phyloP scores from a whole-genome alignment of 192 early-diverging fungal genomes.

The Podila epigama region DNA sequence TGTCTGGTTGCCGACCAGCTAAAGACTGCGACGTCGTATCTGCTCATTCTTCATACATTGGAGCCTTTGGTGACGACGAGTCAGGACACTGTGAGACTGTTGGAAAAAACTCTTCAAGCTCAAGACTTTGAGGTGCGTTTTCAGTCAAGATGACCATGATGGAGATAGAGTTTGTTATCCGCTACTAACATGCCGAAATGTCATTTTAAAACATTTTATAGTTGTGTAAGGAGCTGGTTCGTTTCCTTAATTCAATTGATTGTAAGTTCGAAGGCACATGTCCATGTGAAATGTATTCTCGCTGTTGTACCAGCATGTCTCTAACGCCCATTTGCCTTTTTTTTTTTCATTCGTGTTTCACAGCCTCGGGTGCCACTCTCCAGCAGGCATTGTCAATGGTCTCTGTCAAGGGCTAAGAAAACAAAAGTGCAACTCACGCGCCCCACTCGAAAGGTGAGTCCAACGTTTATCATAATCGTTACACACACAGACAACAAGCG shows the following conservation, averaged over 20 bases:
- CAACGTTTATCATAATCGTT: too few species aligned
- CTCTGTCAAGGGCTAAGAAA: conserved; percentile 12
- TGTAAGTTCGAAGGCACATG: conserved; percentile 63
- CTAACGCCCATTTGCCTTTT: not conserved
- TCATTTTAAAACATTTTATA: conserved; percentile 20
- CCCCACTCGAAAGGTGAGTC: too few species aligned
- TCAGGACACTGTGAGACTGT: conserved; percentile 69
- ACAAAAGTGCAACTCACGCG: too few species aligned
- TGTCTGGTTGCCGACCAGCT: conserved; percentile 75
- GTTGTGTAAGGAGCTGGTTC: conserved; percentile 79
- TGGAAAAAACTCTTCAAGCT: conserved; percentile 75
- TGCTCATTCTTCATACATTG: conserved; percentile 93
- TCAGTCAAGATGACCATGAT: not conserved
- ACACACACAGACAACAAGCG: too few species aligned
- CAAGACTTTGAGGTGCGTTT: conserved; percentile 79
- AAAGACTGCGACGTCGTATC: conserved; percentile 88
- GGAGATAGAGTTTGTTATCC: not conserved
- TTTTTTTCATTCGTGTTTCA: not conserved
- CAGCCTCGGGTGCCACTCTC: conserved; percentile 57
- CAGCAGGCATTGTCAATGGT: conserved; percentile 53
- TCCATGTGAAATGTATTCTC: not conserved
- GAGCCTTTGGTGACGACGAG: conserved; percentile 61
- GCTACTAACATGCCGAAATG: too few species aligned
- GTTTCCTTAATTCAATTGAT: conserved; percentile 82
- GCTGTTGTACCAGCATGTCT: not conserved